A percentile compares a stretch with the other conserved stretches of the same genome.
These are phyloP conservation scores for Malus domestica DNA, from an alignment of 306 rosid genomes.

Conservation along the genomic window DNA sequence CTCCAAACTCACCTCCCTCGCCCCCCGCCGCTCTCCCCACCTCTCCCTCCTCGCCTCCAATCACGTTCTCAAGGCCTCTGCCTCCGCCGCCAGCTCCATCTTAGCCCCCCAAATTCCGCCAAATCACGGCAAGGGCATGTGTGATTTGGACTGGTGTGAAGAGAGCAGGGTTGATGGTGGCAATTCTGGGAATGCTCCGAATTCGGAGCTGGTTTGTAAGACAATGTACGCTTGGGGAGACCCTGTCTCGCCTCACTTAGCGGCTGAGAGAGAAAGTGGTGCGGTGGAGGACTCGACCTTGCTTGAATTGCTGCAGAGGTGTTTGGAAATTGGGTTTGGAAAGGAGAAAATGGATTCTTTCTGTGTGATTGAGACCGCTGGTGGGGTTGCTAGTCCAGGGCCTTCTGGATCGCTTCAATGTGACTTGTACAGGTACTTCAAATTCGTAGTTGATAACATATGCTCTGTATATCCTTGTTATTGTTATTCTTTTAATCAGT, in stretches of 20 bases:
- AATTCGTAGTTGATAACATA: background rate
- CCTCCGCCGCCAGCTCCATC: constrained; percentile 15
- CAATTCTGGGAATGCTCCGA: background rate
- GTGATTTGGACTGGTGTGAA: constrained; percentile 16
- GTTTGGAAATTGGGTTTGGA: constrained; percentile 34
- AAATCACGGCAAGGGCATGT: constrained; percentile 1
- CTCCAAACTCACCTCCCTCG: constrained; percentile 37
- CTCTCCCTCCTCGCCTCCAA: constrained; percentile 46
- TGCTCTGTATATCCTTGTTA: background rate
- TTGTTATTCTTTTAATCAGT: background rate
- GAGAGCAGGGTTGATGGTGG: constrained; percentile 23
- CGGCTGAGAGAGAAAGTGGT: constrained; percentile 64
- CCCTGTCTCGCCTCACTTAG: constrained; percentile 86
- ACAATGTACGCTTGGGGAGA: constrained; percentile 85
- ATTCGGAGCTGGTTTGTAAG: constrained; percentile 59
- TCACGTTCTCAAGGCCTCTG: constrained; percentile 45
- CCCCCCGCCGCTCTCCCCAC: constrained; percentile 24
- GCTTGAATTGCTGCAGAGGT: constrained; percentile 36
- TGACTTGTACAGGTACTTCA: constrained; percentile 64
- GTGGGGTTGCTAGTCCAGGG: constrained; percentile 92
- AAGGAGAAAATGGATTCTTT: constrained; percentile 35
- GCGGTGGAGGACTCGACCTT: constrained; percentile 43
- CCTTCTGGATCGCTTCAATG: constrained; percentile 95
- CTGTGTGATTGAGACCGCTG: constrained; percentile 83
- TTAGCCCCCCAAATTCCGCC: background rate